These are phyloP conservation scores for Botrytis sinoallii DNA, from an alignment of 2,329 filamentous ascomycete species.

Conservation along the genomic window DNA sequence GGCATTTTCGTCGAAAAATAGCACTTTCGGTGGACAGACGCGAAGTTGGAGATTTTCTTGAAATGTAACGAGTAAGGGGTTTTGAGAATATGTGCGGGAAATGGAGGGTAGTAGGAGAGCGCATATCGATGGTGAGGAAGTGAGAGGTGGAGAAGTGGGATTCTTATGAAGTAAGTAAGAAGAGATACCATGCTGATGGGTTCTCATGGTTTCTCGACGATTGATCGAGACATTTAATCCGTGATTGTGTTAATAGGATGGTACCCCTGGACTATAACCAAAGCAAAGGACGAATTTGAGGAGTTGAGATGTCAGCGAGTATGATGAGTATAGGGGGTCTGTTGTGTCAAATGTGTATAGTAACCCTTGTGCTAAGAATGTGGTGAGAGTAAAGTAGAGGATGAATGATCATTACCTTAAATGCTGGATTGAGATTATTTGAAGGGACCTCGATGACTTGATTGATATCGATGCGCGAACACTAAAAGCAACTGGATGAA, in stretches of 20 bases:
- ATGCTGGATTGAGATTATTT: not conserved
- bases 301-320: not conserved
- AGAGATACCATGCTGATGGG: not conserved
- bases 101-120: no score
- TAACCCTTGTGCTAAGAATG: not conserved
- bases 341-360: not conserved
- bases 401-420: not conserved
- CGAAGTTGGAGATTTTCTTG: no score
- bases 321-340: not conserved
- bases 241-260: not conserved
- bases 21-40: no score
- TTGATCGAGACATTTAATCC: not conserved
- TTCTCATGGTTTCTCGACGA: not conserved
- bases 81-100: no score
- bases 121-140: no score
- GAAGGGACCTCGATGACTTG: not conserved
- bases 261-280: not conserved
- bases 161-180: not conserved
- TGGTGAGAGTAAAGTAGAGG: not conserved
- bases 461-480: not conserved
- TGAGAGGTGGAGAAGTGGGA: not conserved
- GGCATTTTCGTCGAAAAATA: no score
- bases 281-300: not conserved
- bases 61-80: no score
- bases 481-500: not conserved